These are phyloP conservation scores for Penicillium frequentans DNA, from an alignment of 2,329 filamentous ascomycete genomes.

Conservation along the genomic window DNA sequence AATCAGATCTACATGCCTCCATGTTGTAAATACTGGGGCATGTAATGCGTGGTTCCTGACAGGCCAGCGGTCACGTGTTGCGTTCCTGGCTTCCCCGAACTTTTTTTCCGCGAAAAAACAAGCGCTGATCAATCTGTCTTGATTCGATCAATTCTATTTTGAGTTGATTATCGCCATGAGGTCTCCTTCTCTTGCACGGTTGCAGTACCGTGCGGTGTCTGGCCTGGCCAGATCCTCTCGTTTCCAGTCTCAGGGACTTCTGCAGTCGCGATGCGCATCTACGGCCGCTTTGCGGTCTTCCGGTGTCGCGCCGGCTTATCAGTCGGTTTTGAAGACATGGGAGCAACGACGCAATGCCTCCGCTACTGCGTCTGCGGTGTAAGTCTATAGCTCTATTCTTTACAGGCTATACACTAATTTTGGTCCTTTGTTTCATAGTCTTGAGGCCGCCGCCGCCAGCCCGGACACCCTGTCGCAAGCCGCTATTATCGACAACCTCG, in stretches of 20 bases:
- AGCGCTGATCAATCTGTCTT: slow-evolving; percentile 24
- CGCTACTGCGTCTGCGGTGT: slow-evolving; percentile 47
- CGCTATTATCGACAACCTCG: slow-evolving; percentile 75
- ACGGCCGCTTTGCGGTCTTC: slow-evolving; percentile 36
- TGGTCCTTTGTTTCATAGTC: slow-evolving; percentile 31
- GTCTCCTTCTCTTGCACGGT: slow-evolving; percentile 42
- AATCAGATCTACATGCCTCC: background rate
- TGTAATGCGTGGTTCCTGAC: slow-evolving; percentile 20
- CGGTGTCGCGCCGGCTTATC: slow-evolving; percentile 33
- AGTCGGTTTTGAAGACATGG: slow-evolving; percentile 41
- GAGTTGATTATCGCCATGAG: slow-evolving; percentile 38
- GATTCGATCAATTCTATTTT: slow-evolving; percentile 28
- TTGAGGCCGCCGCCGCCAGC: slow-evolving; percentile 59
- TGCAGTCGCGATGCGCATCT: slow-evolving; percentile 42
- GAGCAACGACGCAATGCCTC: slow-evolving; percentile 45
- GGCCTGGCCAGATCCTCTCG: slow-evolving; percentile 37
- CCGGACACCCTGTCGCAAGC: slow-evolving; percentile 60
- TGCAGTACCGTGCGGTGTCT: slow-evolving; percentile 39
- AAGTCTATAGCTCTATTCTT: slow-evolving; percentile 16
- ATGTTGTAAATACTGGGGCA: background rate
- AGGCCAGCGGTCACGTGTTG: slow-evolving; percentile 30
- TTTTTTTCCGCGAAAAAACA: slow-evolving; percentile 32
- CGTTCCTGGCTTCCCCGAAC: slow-evolving; percentile 39
- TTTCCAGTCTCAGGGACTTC: slow-evolving; percentile 35
- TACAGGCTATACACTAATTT: slow-evolving; percentile 5